phyloP scores from a whole-genome alignment of 768 basidiomycete genomes.

The Amanita inopinata region DNA sequence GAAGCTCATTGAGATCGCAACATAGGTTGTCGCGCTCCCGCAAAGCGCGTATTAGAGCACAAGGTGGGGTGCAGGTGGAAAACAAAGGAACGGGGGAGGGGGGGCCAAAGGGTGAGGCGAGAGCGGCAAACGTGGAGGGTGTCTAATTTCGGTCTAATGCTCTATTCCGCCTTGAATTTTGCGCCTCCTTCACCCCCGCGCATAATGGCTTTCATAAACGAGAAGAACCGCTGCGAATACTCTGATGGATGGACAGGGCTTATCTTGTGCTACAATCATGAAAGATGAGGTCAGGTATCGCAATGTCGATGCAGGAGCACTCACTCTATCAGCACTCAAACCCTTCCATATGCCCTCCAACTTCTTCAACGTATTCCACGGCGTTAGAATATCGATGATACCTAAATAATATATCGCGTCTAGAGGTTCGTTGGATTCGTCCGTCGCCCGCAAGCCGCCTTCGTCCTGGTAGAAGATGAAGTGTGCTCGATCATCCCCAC shows the following conservation, averaged over 20 bases:
- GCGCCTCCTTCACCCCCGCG: conserved; percentile 64
- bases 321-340: conserved; percentile 72
- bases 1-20: no score
- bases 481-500: conserved; percentile 43
- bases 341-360: conserved; percentile 92
- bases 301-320: conserved; percentile 22
- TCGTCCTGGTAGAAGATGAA: conserved; percentile 97
- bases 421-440: conserved; percentile 66
- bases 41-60: no score
- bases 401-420: conserved; percentile 90
- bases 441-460: conserved; percentile 83
- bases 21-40: no score
- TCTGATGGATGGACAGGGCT: conserved; percentile 84
- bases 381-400: conserved; percentile 94
- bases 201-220: conserved; percentile 81
- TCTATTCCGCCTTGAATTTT: conserved; percentile 29
- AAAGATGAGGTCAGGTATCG: conserved; percentile 7
- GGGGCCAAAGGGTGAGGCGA: no score
- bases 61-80: no score
- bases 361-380: conserved; percentile 69
- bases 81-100: no score
- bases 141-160: not conserved
- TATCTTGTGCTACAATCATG: conserved; percentile 81
- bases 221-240: conserved; percentile 83
- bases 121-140: no score